These are phyloP conservation scores for Prunus dulcis DNA, from an alignment of 306 rosid genomes.

Conservation along the genomic window DNA sequence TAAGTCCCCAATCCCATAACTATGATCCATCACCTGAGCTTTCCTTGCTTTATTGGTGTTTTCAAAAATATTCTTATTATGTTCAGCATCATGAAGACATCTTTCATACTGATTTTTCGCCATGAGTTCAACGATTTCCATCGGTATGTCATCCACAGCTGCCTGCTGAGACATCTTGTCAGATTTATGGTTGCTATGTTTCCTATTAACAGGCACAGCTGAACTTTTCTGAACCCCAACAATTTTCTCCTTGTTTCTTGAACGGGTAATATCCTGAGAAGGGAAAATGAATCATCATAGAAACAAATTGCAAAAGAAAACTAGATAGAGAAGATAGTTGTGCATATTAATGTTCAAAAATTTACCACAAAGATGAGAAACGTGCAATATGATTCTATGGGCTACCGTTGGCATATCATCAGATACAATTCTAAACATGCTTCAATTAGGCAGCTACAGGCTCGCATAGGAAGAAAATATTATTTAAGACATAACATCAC, in stretches of 20 bases:
- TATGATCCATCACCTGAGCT: slow-evolving; percentile 36
- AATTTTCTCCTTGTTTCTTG: slow-evolving; percentile 40
- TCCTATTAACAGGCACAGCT: slow-evolving; percentile 27
- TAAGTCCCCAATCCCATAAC: slow-evolving; percentile 34
- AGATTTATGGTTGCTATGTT: slow-evolving; percentile 37
- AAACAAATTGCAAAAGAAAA: slow-evolving; percentile 12
- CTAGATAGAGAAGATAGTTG: background rate
- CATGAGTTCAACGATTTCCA: slow-evolving; percentile 95
- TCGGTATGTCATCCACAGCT: slow-evolving; percentile 73
- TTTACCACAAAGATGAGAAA: background rate
- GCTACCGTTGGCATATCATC: background rate
- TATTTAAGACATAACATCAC: background rate
- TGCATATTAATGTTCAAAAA: background rate
- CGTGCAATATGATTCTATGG: background rate
- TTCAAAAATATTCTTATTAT: slow-evolving; percentile 32
- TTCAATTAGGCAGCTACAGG: too few species aligned
- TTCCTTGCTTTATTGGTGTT: slow-evolving; percentile 42
- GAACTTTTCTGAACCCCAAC: slow-evolving; percentile 40
- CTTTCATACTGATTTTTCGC: slow-evolving; percentile 87
- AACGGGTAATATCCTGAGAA: slow-evolving; percentile 57
- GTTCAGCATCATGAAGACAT: slow-evolving; percentile 56
- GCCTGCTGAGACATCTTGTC: slow-evolving; percentile 54
- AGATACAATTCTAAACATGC: background rate
- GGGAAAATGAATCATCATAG: slow-evolving; percentile 5
- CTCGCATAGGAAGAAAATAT: background rate